These are phyloP conservation scores for Solanum acaule DNA, from an alignment of 257 asterid species.

Conservation along the genomic window DNA sequence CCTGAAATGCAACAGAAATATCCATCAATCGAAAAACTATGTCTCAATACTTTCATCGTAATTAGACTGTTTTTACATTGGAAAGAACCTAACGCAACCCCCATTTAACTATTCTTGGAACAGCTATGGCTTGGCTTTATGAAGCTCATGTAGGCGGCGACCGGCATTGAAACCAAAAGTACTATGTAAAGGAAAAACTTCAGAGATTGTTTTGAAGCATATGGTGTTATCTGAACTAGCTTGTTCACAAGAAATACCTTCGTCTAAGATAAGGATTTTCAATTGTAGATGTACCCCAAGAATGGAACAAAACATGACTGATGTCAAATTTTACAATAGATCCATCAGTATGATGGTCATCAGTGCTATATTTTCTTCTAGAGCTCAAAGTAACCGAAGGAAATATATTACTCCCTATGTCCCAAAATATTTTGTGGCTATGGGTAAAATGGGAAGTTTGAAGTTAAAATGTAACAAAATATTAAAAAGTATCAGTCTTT, in stretches of 20 bases:
- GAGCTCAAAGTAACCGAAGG: neutral
- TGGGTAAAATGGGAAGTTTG: neutral
- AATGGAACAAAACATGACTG: neutral
- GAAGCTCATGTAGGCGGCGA: neutral
- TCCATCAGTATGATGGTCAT: neutral
- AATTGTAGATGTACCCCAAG: neutral
- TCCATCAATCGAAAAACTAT: neutral
- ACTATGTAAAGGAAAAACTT: neutral
- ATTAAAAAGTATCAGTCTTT: neutral
- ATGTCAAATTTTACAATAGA: neutral
- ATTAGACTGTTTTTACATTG: neutral
- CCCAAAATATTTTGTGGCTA: neutral
- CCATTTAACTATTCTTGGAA: neutral
- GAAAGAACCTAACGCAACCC: neutral
- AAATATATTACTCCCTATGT: neutral
- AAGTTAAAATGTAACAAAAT: neutral
- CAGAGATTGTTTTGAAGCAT: neutral
- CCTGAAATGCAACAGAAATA: slow-evolving; percentile 45
- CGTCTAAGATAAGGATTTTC: neutral
- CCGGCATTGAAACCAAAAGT: neutral
- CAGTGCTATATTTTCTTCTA: neutral
- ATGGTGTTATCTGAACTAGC: neutral
- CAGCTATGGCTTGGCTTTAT: neutral
- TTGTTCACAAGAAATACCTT: neutral
- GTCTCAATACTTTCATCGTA: neutral